Percentiles rank a stretch among this genome's conserved stretches.
phyloP scores from a whole-genome alignment of 345 rosid species.

The Pistacia vera region DNA sequence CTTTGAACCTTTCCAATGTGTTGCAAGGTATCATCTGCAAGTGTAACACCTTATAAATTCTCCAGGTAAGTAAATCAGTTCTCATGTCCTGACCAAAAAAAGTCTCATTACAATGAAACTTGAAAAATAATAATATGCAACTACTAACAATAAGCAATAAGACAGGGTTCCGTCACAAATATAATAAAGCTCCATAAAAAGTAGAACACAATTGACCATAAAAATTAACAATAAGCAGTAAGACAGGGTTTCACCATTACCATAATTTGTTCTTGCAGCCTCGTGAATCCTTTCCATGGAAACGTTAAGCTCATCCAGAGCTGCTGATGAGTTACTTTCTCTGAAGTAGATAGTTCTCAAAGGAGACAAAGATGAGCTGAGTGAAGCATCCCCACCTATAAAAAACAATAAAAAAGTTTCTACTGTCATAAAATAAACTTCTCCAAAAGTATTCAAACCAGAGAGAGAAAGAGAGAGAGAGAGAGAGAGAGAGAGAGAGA shows the following conservation, averaged over 20 bases:
- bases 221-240: not conserved
- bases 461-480: not conserved
- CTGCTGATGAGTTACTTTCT: slow-evolving; percentile 22
- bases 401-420: slow-evolving; percentile 12
- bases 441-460: not conserved
- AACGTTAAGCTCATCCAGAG: slow-evolving; percentile 17
- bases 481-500: not conserved
- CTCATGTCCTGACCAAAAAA: not conserved
- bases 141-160: not conserved
- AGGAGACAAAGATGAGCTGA: slow-evolving; percentile 35
- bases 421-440: not conserved
- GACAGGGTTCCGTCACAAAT: not conserved
- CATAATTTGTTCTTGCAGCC: slow-evolving; percentile 21
- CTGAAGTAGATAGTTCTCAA: slow-evolving; percentile 34
- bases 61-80: slow-evolving; percentile 8
- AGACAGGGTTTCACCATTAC: slow-evolving; percentile 20
- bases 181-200: not conserved
- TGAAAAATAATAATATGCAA: not conserved
- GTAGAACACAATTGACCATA: not conserved
- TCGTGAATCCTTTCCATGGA: slow-evolving; percentile 14
- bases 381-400: slow-evolving; percentile 74
- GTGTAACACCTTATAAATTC: slow-evolving; percentile 18
- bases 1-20: slow-evolving; percentile 64
- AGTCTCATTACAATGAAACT: not conserved
- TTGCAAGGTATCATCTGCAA: slow-evolving; percentile 40